A percentile compares a stretch with the other conserved stretches of the same genome.
Conservation (phyloP, 2,329 filamentous ascomycete species). For the Diaporthe australafricana region DNA sequence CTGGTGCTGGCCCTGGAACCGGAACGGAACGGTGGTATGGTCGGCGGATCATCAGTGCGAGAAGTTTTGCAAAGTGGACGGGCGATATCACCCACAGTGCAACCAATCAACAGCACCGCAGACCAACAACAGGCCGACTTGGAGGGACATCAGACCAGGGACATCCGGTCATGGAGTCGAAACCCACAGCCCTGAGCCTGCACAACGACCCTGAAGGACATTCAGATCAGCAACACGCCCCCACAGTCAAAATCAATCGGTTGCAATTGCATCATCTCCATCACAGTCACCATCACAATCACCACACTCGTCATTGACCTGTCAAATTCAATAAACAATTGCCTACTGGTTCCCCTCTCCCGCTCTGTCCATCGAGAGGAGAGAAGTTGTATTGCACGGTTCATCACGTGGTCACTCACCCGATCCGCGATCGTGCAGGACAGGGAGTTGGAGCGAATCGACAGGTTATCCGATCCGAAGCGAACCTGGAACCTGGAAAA, state of each 20-base stretch:
- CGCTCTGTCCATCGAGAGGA: too few relatives aligned
- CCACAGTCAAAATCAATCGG: neutral
- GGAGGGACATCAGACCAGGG: neutral
- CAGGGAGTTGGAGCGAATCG: too few relatives aligned
- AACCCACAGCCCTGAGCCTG: slow-evolving; percentile 13
- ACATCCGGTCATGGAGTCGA: slow-evolving; percentile 23
- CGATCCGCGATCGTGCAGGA: neutral
- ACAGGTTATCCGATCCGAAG: too few relatives aligned
- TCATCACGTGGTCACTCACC: slow-evolving; percentile 10
- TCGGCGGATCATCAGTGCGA: neutral
- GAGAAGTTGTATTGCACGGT: neutral
- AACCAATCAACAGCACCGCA: neutral
- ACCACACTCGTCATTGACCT: neutral
- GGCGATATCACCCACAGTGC: too few relatives aligned
- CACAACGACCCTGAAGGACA: slow-evolving; percentile 4
- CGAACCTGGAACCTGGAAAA: neutral
- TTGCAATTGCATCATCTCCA: neutral
- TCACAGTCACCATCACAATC: neutral
- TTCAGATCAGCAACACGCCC: slow-evolving; percentile 14
- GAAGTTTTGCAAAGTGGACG: neutral
- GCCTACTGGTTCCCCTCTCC: too few relatives aligned
- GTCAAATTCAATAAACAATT: too few relatives aligned
- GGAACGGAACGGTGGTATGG: neutral
- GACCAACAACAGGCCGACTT: slow-evolving; percentile 3
- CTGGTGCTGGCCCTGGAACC: neutral